Conservation (phyloP, 768 basidiomycete species). For the Kwoniella mangroviensis region DNA sequence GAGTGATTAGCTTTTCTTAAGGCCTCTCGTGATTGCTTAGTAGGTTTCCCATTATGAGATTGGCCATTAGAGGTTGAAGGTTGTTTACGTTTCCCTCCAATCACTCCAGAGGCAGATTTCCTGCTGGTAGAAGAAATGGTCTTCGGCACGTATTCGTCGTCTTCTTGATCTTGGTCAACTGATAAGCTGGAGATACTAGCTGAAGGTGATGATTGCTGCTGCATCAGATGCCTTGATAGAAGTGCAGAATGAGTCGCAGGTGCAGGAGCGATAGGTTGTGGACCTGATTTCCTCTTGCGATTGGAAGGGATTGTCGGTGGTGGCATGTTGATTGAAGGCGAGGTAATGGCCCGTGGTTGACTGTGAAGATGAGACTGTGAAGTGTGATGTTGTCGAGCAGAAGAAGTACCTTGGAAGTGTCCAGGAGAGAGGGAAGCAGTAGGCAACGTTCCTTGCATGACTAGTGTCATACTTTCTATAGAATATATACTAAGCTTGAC, state of each 20-base stretch:
- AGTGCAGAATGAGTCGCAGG: neutral
- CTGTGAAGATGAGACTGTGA: neutral
- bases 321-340: slow-evolving; percentile 9
- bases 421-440: neutral
- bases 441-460: neutral
- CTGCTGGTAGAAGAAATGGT: slow-evolving; percentile 1
- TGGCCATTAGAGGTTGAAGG: neutral
- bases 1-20: slow-evolving; percentile 92
- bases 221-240: neutral
- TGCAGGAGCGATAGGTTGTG: slow-evolving; percentile 12
- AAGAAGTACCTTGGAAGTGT: neutral
- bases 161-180: slow-evolving; percentile 11
- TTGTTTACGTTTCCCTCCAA: slow-evolving; percentile 1
- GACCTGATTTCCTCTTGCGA: slow-evolving; percentile 17
- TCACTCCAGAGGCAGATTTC: neutral
- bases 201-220: slow-evolving; percentile 11
- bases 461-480: slow-evolving; percentile 6
- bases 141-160: slow-evolving; percentile 16
- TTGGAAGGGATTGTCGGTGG: slow-evolving; percentile 8
- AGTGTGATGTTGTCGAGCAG: neutral
- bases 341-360: neutral
- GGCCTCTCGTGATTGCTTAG: slow-evolving; percentile 64
- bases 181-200: slow-evolving; percentile 9
- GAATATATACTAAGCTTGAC: too few species aligned
- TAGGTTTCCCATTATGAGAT: neutral